These are phyloP conservation scores for Mrakiaceae sp. DNA, from an alignment of 1,284 basidiomycete genomes.

Conservation along the genomic window DNA sequence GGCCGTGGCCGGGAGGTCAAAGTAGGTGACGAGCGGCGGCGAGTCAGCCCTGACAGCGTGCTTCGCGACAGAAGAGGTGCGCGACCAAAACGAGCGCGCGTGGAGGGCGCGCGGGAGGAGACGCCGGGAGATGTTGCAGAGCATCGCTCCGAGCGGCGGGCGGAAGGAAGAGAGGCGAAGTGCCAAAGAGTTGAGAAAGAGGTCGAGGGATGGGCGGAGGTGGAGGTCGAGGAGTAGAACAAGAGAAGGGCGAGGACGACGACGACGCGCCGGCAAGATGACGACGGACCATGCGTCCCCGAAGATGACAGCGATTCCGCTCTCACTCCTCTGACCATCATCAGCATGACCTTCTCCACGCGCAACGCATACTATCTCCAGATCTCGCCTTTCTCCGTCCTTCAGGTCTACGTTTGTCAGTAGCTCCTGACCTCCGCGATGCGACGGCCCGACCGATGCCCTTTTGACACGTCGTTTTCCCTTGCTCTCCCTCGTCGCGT, in stretches of 20 bases:
- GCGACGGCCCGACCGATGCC: no score
- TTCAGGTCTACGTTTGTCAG: slow-evolving; percentile 10
- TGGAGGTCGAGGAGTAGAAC: background rate
- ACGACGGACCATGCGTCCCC: background rate
- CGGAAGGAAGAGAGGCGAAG: no score
- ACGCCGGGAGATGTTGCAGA: no score
- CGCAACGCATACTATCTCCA: slow-evolving; percentile 13
- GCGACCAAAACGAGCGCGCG: no score
- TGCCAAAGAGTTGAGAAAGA: no score
- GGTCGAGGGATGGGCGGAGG: background rate
- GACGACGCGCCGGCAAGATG: background rate
- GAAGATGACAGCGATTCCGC: background rate
- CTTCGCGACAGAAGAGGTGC: no score
- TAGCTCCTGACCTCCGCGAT: background rate
- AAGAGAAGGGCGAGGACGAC: background rate
- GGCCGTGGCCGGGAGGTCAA: slow-evolving; percentile 4
- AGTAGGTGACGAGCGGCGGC: slow-evolving; percentile 3
- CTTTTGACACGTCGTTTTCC: no score
- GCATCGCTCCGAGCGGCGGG: no score
- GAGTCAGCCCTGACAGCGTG: background rate
- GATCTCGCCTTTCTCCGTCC: slow-evolving; percentile 4
- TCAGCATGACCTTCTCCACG: slow-evolving; percentile 4
- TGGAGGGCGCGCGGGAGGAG: no score
- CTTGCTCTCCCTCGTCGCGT: background rate
- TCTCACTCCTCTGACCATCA: background rate